Evolutionary conservation across 805 yeast species (phyloP), one percentile per base, ranked within the genome.

Genomic region (Lipomyces yamadae): DNA sequence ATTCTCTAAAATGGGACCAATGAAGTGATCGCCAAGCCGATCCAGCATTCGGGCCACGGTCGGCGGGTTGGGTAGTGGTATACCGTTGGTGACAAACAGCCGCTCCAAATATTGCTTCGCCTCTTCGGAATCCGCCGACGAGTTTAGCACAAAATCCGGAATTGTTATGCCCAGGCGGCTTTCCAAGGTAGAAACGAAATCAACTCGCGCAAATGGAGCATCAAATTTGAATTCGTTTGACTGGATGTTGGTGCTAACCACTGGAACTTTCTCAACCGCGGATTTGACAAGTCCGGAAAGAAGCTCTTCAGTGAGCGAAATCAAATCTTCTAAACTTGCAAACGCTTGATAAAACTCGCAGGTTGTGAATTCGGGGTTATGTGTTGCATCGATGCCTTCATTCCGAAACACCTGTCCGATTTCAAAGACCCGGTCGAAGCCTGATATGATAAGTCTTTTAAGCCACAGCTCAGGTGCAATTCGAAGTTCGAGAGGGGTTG

Each of bases 401-500:
- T 95, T 95, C 73, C 99, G 82, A 77, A 93, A 95, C 57, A 83
- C 87, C 62, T 85, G 83, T 0, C 98, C 98, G 62, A 95, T 85
- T 74, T 95, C 98, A 77, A 85, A 95, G 1, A 95, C 88, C 71
- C 85, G 86, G 72, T 93, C 96, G 73, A 93, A 86, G 1, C 99
- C 99, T 6, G 91, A 83, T 42, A 94, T 86, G 1, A 92, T 84
- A 60, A 95, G 78, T 70, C 90, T 84, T 75, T 95, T 95, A 63
- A 95, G 82, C 97, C 97, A 95, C 50, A 95, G 79, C 74, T 94
- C 99, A 0, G 99, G 99, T 0, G 99, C 98, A 1, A 95, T 94
- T 55, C 99, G 80, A 56, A 95, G 77, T 63, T 85, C 88, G 7
- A 92, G 77, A 65, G 74, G 48, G 34, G 39, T 77, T 73, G 53